Percentiles rank a stretch among this genome's conserved stretches.
These are phyloP conservation scores for Amphirosellinia nigrospora DNA, from an alignment of 495 filamentous ascomycete species.

Conservation along the genomic window DNA sequence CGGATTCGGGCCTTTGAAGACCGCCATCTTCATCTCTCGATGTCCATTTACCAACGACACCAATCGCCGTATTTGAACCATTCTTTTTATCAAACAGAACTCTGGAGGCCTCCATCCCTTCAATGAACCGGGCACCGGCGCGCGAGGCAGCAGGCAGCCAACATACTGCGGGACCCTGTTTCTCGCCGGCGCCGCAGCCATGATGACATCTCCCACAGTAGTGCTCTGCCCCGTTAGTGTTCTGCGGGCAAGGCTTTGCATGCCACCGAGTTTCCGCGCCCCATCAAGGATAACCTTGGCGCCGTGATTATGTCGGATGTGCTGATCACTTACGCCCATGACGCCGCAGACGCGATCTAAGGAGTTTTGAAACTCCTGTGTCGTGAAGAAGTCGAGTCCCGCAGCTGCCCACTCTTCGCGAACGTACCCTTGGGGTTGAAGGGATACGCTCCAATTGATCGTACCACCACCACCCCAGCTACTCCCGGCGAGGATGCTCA, in stretches of 20 bases:
- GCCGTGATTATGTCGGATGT: slow-evolving; percentile 71
- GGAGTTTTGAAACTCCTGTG: slow-evolving; percentile 73
- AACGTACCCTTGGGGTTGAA: slow-evolving; percentile 82
- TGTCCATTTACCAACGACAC: slow-evolving; percentile 75
- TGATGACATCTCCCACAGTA: slow-evolving; percentile 80
- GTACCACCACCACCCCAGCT: slow-evolving; percentile 88
- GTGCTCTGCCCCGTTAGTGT: slow-evolving; percentile 72
- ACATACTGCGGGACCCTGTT: slow-evolving; percentile 77
- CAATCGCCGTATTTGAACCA: slow-evolving; percentile 65
- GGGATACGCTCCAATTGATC: slow-evolving; percentile 84
- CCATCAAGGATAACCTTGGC: slow-evolving; percentile 77
- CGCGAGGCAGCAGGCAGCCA: slow-evolving; percentile 80
- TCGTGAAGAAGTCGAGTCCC: slow-evolving; percentile 79
- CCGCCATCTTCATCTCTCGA: slow-evolving; percentile 68
- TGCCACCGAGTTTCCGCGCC: slow-evolving; percentile 72
- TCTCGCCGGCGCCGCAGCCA: slow-evolving; percentile 74
- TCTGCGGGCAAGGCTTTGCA: slow-evolving; percentile 76
- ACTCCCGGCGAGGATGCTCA: slow-evolving; percentile 69
- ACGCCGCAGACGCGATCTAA: slow-evolving; percentile 66
- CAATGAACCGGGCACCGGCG: slow-evolving; percentile 77
- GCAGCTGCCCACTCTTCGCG: slow-evolving; percentile 80
- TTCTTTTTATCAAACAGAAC: slow-evolving; percentile 67
- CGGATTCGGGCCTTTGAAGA: slow-evolving; percentile 53
- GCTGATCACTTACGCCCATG: slow-evolving; percentile 75
- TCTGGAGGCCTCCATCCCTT: slow-evolving; percentile 73